These are phyloP conservation scores for Metarhizium rileyi DNA, from an alignment of 2,329 filamentous ascomycete species.

Conservation along the genomic window DNA sequence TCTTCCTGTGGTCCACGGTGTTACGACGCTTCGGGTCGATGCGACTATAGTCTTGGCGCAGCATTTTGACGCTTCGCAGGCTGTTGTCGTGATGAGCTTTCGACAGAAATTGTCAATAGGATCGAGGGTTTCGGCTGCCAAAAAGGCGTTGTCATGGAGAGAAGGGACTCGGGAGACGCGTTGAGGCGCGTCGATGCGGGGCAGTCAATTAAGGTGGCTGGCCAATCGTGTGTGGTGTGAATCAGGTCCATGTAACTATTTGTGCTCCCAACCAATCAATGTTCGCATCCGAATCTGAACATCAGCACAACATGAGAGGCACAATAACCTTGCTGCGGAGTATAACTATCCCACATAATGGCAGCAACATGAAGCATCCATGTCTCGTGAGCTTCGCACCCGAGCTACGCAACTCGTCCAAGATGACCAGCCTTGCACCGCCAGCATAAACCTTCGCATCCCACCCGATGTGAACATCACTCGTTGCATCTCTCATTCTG, in stretches of 20 bases:
- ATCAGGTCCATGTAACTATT: neutral
- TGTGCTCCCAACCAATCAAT: neutral
- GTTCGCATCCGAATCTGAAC: neutral
- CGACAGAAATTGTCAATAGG: neutral
- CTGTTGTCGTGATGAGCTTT: neutral
- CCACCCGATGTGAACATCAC: neutral
- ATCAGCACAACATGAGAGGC: no score
- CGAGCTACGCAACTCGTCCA: neutral
- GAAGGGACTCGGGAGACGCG: constrained; percentile 20
- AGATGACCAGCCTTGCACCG: neutral
- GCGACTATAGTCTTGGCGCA: constrained; percentile 41
- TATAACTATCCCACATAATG: no score
- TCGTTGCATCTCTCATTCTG: neutral
- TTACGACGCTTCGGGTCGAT: constrained; percentile 65
- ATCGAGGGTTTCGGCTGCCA: neutral
- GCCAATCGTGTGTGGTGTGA: constrained; percentile 1
- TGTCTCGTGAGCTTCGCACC: neutral
- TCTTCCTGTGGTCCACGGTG: constrained; percentile 69
- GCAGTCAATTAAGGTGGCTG: constrained; percentile 13
- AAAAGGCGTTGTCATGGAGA: neutral
- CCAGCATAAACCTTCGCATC: neutral
- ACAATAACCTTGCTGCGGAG: no score
- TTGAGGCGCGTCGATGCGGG: constrained; percentile 20
- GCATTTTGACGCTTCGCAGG: constrained; percentile 26
- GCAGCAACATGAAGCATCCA: neutral